phyloP scores from a whole-genome alignment of 345 rosid species.

The Aegle marmelos region DNA sequence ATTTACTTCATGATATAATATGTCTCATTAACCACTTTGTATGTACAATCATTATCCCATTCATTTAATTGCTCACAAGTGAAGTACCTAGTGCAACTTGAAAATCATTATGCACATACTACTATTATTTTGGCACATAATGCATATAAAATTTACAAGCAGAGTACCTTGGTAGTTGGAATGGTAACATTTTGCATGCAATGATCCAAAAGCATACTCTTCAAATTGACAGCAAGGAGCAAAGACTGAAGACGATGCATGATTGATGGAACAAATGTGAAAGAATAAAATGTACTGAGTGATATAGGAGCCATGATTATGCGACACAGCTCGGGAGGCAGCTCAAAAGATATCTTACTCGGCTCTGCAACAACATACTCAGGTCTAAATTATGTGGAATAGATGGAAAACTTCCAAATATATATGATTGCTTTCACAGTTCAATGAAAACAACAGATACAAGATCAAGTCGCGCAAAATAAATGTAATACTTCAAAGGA shows the following conservation, averaged over 20 bases:
- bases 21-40: not conserved
- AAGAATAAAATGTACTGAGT: constrained; percentile 62
- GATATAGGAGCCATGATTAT: constrained; percentile 68
- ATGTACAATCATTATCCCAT: not conserved
- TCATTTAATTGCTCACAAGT: not conserved
- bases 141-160: not conserved
- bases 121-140: not conserved
- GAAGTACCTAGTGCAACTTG: not conserved
- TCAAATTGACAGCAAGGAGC: constrained; percentile 67
- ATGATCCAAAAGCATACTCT: constrained; percentile 43
- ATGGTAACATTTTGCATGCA: constrained; percentile 38
- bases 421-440: constrained; percentile 5
- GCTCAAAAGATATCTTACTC: constrained; percentile 44
- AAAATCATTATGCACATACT: not conserved
- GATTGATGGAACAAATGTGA: constrained; percentile 66
- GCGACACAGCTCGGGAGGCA: constrained; percentile 88
- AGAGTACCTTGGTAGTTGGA: constrained; percentile 70
- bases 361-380: constrained; percentile 41
- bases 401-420: not conserved
- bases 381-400: not conserved
- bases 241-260: constrained; percentile 78
- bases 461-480: not conserved
- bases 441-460: constrained; percentile 29
- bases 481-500: not conserved
- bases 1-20: too few relatives aligned